These are phyloP conservation scores for Botrytis medusae DNA, from an alignment of 2,329 filamentous ascomycete genomes.

Conservation along the genomic window DNA sequence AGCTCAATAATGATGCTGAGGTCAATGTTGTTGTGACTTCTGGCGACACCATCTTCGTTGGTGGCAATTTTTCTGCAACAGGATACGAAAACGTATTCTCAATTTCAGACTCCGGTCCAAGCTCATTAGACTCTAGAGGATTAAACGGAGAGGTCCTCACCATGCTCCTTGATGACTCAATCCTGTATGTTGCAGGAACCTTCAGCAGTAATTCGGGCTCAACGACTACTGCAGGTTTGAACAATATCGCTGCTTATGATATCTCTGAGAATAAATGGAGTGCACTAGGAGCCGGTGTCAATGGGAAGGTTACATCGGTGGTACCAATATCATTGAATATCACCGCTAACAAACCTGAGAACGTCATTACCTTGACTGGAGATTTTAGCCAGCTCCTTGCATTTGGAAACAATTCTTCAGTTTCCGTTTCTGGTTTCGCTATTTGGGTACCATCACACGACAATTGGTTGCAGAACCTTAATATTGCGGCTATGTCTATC, in stretches of 20 bases:
- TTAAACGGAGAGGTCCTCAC: conserved; percentile 76
- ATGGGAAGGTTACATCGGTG: conserved; percentile 73
- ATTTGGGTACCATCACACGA: conserved; percentile 84
- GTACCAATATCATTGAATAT: conserved; percentile 79
- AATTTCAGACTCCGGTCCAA: conserved; percentile 62
- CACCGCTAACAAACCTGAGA: conserved; percentile 65
- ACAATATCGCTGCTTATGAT: conserved; percentile 76
- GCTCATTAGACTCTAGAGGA: conserved; percentile 65
- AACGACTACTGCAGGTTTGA: conserved; percentile 62
- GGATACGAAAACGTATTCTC: conserved; percentile 74
- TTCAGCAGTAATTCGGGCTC: conserved; percentile 71
- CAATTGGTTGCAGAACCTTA: conserved; percentile 86
- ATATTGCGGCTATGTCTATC: conserved; percentile 63
- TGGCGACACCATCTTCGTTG: conserved; percentile 69
- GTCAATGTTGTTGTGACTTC: conserved; percentile 68
- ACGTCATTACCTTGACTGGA: conserved; percentile 77
- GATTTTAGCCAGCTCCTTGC: conserved; percentile 71
- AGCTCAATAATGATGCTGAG: conserved; percentile 64
- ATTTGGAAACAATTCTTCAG: conserved; percentile 62
- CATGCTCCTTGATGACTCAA: conserved; percentile 63
- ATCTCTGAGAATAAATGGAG: conserved; percentile 68
- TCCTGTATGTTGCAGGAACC: conserved; percentile 78
- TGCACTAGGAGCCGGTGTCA: conserved; percentile 79
- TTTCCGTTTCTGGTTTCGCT: conserved; percentile 72
- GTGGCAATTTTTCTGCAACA: conserved; percentile 76